Conservation (phyloP, 441 rosid genomes). For the Corymbia citriodora region DNA sequence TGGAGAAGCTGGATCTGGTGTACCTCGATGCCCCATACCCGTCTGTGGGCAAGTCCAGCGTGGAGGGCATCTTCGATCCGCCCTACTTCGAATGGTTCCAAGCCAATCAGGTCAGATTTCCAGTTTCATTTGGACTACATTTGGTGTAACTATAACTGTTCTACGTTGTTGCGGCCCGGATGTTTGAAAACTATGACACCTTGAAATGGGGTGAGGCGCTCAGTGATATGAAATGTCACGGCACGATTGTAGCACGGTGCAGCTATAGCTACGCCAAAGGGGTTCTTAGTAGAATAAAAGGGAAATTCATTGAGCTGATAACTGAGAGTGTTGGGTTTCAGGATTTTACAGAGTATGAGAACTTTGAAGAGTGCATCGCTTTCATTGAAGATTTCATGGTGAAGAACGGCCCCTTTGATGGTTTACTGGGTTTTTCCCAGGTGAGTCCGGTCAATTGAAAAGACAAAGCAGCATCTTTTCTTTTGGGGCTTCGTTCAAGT, state of each 20-base stretch:
- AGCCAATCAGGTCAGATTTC: slow-evolving; percentile 20
- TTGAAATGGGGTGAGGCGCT: not conserved
- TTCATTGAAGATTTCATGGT: slow-evolving; percentile 65
- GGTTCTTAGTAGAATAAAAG: not conserved
- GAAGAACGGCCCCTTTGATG: slow-evolving; percentile 67
- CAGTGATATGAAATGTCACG: not conserved
- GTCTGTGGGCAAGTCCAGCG: slow-evolving; percentile 32
- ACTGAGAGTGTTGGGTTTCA: not conserved
- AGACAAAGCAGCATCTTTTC: not conserved
- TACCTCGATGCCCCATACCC: slow-evolving; percentile 51
- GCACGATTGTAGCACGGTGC: not conserved
- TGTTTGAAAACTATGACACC: not conserved
- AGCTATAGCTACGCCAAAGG: not conserved
- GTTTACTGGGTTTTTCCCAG: slow-evolving; percentile 84
- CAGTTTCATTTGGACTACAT: not conserved
- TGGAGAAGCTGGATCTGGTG: slow-evolving; percentile 36
- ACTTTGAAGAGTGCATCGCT: slow-evolving; percentile 49
- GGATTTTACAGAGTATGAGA: slow-evolving; percentile 41
- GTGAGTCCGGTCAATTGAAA: slow-evolving; percentile 16
- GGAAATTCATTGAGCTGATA: not conserved
- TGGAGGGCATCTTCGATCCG: slow-evolving; percentile 46
- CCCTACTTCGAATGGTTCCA: slow-evolving; percentile 63
- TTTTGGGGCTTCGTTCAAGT: not conserved
- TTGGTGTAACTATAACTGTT: not conserved
- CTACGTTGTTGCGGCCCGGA: not conserved